Evolutionary conservation across 305 asterid genomes (phyloP).

Genomic region (Ilex paraguariensis): DNA sequence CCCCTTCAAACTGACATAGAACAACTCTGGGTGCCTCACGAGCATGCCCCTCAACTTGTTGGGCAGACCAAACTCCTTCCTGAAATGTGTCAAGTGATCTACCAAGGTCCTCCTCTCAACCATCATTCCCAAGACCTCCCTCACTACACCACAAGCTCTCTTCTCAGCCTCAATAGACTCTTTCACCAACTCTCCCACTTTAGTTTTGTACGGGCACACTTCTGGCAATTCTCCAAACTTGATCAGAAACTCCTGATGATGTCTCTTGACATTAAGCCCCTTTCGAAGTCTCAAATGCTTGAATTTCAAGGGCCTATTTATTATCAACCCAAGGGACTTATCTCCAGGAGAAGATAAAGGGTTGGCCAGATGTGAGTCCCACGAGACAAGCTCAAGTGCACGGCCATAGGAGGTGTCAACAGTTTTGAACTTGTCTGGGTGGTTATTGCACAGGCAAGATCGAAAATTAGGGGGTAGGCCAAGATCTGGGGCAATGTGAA

Average conservation of each 20-base stretch:
- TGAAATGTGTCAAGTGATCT: conserved; percentile 89
- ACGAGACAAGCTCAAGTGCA: conserved; percentile 78
- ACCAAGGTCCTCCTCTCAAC: conserved; percentile 85
- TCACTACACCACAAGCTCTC: conserved; percentile 82
- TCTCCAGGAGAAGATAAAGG: conserved; percentile 34
- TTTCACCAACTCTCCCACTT: conserved; percentile 36
- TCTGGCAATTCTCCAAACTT: conserved; percentile 60
- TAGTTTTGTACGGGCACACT: conserved; percentile 70
- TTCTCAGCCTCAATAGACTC: conserved; percentile 80
- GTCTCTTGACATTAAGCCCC: conserved; percentile 72
- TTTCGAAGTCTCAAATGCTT: conserved; percentile 64
- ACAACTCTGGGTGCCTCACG: conserved; percentile 90
- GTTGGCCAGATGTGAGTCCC: conserved; percentile 58
- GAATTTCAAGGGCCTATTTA: conserved; percentile 85
- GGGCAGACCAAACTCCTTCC: conserved; percentile 84
- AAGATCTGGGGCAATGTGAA: conserved; percentile 79
- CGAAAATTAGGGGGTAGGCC: conserved; percentile 81
- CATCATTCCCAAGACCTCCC: conserved; percentile 84
- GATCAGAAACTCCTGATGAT: conserved; percentile 62
- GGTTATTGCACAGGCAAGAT: conserved; percentile 70
- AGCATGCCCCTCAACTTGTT: conserved; percentile 85
- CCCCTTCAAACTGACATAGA: conserved; percentile 88
- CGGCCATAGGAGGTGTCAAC: conserved; percentile 88
- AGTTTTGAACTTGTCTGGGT: conserved; percentile 67
- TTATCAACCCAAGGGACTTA: conserved; percentile 57